Evolutionary conservation across 495 filamentous ascomycete species (phyloP).

Genomic region (Penicillium herquei): DNA sequence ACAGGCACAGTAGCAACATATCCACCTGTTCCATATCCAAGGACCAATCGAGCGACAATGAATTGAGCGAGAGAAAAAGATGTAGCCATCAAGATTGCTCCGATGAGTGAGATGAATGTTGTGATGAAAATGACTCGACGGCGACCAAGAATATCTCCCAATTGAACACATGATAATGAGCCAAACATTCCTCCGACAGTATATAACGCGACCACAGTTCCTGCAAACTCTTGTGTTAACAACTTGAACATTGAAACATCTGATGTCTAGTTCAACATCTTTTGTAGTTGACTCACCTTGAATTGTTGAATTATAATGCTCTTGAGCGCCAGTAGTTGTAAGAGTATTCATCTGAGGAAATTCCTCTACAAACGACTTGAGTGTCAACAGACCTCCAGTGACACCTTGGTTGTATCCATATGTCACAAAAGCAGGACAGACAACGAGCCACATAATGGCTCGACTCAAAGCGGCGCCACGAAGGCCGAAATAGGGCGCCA

Average conservation of each 20-base stretch:
- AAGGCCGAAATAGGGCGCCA: constrained; percentile 28
- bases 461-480: constrained; percentile 26
- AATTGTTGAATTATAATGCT: constrained; percentile 24
- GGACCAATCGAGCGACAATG: constrained; percentile 51
- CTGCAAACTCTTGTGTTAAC: constrained; percentile 7
- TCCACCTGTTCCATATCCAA: constrained; percentile 62
- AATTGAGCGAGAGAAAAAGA: constrained; percentile 34
- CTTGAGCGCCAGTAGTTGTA: constrained; percentile 20
- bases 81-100: constrained; percentile 44
- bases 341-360: constrained; percentile 51
- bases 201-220: constrained; percentile 35
- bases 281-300: constrained; percentile 17
- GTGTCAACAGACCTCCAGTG: constrained; percentile 32
- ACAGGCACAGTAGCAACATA: constrained; percentile 64
- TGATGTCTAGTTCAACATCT: not conserved
- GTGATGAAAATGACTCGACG: constrained; percentile 32
- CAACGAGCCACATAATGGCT: constrained; percentile 34
- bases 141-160: constrained; percentile 34
- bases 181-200: constrained; percentile 36
- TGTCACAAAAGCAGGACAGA: constrained; percentile 43
- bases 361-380: constrained; percentile 33
- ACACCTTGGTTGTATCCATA: constrained; percentile 45
- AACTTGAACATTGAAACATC: no score
- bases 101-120: constrained; percentile 34
- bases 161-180: constrained; percentile 30